Conservation (phyloP, 176 grass and related monocot species). For the Oryza glumipatula region DNA sequence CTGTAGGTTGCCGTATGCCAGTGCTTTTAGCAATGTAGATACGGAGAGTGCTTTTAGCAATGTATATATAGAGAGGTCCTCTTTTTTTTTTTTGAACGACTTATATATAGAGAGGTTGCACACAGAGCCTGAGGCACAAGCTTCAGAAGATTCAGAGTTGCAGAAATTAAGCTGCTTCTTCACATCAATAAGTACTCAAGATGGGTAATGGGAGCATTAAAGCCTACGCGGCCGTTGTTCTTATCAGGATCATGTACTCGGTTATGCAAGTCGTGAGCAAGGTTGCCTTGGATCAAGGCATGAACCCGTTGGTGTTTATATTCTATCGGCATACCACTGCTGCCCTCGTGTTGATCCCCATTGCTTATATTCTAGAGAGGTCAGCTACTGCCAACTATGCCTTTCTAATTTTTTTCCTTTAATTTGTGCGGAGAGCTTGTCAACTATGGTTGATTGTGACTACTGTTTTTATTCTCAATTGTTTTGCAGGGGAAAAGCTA, state of each 20-base stretch:
- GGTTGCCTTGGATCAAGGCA: slow-evolving; percentile 59
- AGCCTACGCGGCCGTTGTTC: slow-evolving; percentile 38
- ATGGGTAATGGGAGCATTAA: slow-evolving; percentile 39
- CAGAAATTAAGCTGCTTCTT: background rate
- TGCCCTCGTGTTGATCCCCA: slow-evolving; percentile 56
- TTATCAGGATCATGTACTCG: slow-evolving; percentile 70
- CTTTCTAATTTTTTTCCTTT: background rate
- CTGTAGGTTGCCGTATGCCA: slow-evolving; percentile 40
- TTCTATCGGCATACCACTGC: slow-evolving; percentile 71
- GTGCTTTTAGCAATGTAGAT: background rate
- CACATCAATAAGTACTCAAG: slow-evolving; percentile 5
- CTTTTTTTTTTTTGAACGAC: too few species aligned
- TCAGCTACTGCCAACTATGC: slow-evolving; percentile 3
- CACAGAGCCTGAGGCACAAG: background rate
- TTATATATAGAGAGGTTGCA: slow-evolving; percentile 18
- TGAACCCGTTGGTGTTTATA: slow-evolving; percentile 67
- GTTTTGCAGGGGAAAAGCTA: slow-evolving; percentile 54
- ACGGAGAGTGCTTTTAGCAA: background rate
- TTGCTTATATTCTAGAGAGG: slow-evolving; percentile 61
- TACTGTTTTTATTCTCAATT: background rate
- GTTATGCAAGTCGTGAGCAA: slow-evolving; percentile 66
- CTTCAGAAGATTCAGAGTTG: background rate
- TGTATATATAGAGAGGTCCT: slow-evolving; percentile 27
- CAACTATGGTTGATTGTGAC: background rate
- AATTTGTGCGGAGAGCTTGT: background rate